Evolutionary conservation across 139 green algal species (phyloP), one percentile per base, ranked within the genome.

Genomic region (Chlorella ohadii): DNA sequence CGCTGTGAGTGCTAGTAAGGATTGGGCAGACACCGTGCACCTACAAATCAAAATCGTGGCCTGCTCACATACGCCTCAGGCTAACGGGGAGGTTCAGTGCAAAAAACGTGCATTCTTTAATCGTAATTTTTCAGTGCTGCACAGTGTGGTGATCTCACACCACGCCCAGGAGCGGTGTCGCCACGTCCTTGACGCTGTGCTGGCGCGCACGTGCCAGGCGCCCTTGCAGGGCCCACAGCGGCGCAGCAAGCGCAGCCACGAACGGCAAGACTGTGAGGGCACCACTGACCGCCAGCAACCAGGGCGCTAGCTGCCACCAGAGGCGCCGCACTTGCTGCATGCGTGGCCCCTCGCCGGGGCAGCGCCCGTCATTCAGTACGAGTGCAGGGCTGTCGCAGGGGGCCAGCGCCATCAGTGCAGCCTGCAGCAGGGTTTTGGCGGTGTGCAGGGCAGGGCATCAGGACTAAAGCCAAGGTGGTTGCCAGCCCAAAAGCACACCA

Each of bases 361-460:
- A 83, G 25, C n/a, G 27, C 17, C 77, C 77, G 19, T 83, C 39
- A 61, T 73, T 83, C 17, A 83, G 77, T 4, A 83, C 20, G 12
- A 74, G 44, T 17, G 61, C 19, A 9, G 77, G 31, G 77, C 77
- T 83, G 77, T 83, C 77, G 27, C 77, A 83, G 13, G 77, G 77
- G 1, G 77, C 77, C 59, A 83, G 61, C 38, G 77, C 77, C 77
- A 73, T 73, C 17, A 83, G 77, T 0, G 61, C 77, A 6, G 77
- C 33, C 77, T 83, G 77, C 75, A 36, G 20, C 33, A 55, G 36
- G 59, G 22, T 2, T 4, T 22, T 9, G 38, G 15, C 0, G 9
- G 13, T 31, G 56, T 20, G 1, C 19, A 11, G 25, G 39, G 25
- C 13, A 28, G 71, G 23, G 41, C 23, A 36, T n/a, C 39, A 70